Conservation (phyloP, 768 basidiomycete species). For the Mycena galopus region DNA sequence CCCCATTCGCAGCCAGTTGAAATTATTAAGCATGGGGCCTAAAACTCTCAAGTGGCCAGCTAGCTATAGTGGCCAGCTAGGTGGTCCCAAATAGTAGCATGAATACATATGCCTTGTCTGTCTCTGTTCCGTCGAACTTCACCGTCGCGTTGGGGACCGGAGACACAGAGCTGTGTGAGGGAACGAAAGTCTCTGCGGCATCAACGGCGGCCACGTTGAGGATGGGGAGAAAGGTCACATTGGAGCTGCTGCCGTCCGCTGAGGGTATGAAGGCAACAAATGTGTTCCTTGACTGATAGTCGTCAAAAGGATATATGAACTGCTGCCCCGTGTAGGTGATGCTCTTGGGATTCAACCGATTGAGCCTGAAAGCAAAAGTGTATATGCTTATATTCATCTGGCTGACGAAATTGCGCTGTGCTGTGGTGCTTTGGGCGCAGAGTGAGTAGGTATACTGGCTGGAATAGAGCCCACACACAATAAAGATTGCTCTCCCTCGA, state of each 20-base stretch:
- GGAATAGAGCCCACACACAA: neutral
- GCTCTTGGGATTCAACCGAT: neutral
- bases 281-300: neutral
- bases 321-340: neutral
- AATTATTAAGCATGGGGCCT: too few species aligned
- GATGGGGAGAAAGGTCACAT: neutral
- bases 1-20: too few species aligned
- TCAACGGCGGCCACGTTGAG: conserved; percentile 3
- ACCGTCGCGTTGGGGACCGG: neutral
- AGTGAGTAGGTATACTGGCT: neutral
- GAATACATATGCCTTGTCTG: neutral
- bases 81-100: too few species aligned
- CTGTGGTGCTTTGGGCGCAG: neutral
- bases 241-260: neutral
- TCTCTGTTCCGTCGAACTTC: neutral
- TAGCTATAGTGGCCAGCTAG: too few species aligned
- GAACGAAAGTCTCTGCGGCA: neutral
- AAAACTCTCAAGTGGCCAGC: too few species aligned
- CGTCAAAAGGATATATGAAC: conserved; percentile 5
- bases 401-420: neutral
- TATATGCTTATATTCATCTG: neutral
- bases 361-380: neutral
- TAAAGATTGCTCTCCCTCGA: neutral
- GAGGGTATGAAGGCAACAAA: conserved; percentile 5
- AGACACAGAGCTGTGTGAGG: neutral